phyloP scores from a whole-genome alignment of 2,329 filamentous ascomycete species.

The Diaporthe sp. region DNA sequence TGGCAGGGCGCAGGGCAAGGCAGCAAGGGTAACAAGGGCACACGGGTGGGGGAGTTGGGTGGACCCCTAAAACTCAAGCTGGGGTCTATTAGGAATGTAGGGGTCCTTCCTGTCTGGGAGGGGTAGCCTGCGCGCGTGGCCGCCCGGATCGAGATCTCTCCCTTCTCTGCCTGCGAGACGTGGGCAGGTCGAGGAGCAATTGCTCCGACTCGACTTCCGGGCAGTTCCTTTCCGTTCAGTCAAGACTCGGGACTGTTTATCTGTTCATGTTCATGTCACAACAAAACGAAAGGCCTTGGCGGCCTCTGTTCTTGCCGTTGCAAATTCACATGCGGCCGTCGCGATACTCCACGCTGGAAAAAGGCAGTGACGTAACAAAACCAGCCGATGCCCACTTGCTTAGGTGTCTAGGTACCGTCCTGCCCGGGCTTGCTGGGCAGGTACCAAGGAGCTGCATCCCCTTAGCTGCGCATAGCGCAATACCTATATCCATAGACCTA shows the following conservation, averaged over 20 bases:
- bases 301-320: not conserved
- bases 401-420: not conserved
- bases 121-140: constrained; percentile 21
- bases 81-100: constrained; percentile 19
- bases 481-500: not conserved
- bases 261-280: not conserved
- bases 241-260: not conserved
- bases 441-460: not conserved
- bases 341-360: not conserved
- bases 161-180: not conserved
- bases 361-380: constrained; percentile 7
- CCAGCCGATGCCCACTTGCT: not conserved
- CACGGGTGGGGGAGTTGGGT: not conserved
- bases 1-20: constrained; percentile 8
- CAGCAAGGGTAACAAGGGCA: not conserved
- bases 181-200: not conserved
- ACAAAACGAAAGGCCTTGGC: not conserved
- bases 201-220: constrained; percentile 6
- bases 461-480: not conserved
- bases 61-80: constrained; percentile 22
- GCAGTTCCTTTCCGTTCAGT: not conserved
- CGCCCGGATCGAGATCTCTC: constrained; percentile 24
- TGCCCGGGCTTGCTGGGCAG: not conserved
- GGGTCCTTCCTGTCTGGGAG: constrained; percentile 31
- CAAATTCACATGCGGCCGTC: not conserved